These are phyloP conservation scores for Ocimum tenuiflorum DNA, from an alignment of 257 asterid species.

Conservation along the genomic window DNA sequence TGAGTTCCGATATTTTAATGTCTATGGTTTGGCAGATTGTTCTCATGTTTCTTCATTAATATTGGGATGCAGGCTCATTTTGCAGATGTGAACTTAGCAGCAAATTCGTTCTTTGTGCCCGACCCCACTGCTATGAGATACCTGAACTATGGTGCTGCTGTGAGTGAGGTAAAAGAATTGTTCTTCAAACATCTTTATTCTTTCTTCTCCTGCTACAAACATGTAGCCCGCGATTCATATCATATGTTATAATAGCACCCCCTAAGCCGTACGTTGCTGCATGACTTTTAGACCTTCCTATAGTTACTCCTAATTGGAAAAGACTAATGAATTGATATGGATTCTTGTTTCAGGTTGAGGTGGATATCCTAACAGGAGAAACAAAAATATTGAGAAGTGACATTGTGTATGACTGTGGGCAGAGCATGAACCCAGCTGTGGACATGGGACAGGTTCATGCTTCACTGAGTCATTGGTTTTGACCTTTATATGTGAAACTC, in stretches of 20 bases:
- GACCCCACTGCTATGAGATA: neutral
- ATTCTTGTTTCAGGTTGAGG: conserved; percentile 7
- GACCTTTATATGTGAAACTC: neutral
- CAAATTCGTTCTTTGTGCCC: conserved; percentile 11
- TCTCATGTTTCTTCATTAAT: neutral
- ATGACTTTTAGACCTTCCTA: neutral
- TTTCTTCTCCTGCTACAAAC: neutral
- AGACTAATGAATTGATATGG: neutral
- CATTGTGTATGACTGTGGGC: conserved; percentile 21
- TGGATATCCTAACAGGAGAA: conserved; percentile 16
- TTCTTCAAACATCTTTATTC: neutral
- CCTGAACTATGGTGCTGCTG: conserved; percentile 20
- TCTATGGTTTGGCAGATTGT: neutral
- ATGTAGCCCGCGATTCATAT: too few species aligned
- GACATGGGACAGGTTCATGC: conserved; percentile 17
- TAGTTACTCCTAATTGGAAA: neutral
- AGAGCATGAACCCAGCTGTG: conserved; percentile 12
- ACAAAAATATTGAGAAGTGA: conserved; percentile 12
- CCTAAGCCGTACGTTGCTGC: neutral
- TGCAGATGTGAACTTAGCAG: conserved; percentile 15
- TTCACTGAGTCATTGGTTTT: neutral
- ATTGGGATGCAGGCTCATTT: conserved; percentile 12
- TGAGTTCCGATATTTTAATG: too few species aligned
- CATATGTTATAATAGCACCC: neutral
- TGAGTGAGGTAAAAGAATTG: conserved; percentile 12